Evolutionary conservation across 108 stramenopile genomes (phyloP).

Genomic region (Nitzschia sp.): DNA sequence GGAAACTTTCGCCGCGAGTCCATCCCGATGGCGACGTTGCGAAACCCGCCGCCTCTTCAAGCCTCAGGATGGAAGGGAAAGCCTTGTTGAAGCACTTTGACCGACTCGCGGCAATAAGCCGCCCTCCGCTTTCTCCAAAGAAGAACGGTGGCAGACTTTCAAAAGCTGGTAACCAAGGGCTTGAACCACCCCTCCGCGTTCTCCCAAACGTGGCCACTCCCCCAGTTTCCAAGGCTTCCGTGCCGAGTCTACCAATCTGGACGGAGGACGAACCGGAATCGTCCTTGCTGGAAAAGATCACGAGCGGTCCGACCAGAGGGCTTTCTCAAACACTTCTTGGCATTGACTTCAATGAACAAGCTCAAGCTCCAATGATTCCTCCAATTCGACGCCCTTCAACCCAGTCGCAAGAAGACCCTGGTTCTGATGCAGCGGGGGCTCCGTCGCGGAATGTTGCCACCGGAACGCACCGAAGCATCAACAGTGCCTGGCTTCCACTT

Average conservation of each 20-base stretch:
- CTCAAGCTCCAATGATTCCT: conserved; percentile 17
- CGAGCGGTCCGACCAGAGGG: conserved; percentile 4
- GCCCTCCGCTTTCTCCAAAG: not conserved
- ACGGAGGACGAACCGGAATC: not conserved
- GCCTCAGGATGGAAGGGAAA: not conserved
- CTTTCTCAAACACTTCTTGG: conserved; percentile 30
- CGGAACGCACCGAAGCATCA: not conserved
- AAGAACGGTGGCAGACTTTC: not conserved
- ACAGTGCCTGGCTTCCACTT: not conserved
- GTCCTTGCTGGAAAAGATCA: not conserved
- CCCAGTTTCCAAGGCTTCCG: not conserved
- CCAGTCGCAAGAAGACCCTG: not conserved
- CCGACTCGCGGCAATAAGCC: conserved; percentile 2
- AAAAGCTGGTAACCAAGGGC: not conserved
- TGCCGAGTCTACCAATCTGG: not conserved
- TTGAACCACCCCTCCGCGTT: not conserved
- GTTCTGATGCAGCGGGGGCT: not conserved
- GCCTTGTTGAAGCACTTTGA: not conserved
- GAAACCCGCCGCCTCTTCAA: not conserved
- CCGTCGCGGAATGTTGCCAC: not conserved
- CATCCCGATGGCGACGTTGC: not conserved
- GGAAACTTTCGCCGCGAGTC: not conserved
- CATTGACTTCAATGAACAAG: not conserved
- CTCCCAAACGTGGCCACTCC: not conserved
- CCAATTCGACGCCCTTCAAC: conserved; percentile 15